Conservation (phyloP, 208 protist genomes). For the Porcisia hertigi region DNA sequence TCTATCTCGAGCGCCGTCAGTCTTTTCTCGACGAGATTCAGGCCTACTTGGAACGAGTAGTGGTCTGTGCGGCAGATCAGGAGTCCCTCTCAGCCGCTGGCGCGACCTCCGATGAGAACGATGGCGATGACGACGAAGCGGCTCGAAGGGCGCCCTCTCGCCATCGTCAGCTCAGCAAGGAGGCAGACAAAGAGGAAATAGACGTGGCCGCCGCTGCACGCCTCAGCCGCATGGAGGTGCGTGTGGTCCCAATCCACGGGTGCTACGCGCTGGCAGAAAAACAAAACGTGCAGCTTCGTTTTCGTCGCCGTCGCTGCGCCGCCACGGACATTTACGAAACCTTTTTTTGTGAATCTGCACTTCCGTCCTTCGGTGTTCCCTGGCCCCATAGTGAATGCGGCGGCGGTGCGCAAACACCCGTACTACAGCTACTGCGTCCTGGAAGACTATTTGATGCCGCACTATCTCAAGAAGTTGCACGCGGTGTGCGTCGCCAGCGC, state of each 20-base stretch:
- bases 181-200: background rate
- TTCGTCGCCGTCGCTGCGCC: constrained; percentile 33
- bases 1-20: constrained; percentile 70
- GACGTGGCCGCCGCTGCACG: constrained; percentile 31
- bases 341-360: constrained; percentile 73
- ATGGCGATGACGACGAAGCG: constrained; percentile 3
- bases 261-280: constrained; percentile 62
- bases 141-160: background rate
- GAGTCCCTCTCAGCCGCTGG: background rate
- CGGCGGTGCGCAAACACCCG: constrained; percentile 69
- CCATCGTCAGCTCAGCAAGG: background rate
- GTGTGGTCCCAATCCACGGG: constrained; percentile 55
- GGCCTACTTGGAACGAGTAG: constrained; percentile 41
- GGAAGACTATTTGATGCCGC: constrained; percentile 80
- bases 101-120: constrained; percentile 11
- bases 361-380: constrained; percentile 57
- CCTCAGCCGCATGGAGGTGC: constrained; percentile 53
- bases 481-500: constrained; percentile 60
- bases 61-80: constrained; percentile 14
- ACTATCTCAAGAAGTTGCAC: constrained; percentile 76
- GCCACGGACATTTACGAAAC: constrained; percentile 31
- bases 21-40: constrained; percentile 68
- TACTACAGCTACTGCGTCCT: constrained; percentile 81
- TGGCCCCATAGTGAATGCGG: constrained; percentile 53
- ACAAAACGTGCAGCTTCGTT: constrained; percentile 60